phyloP scores from a whole-genome alignment of 2,329 filamentous ascomycete species.

The Akanthomyces lecanii region DNA sequence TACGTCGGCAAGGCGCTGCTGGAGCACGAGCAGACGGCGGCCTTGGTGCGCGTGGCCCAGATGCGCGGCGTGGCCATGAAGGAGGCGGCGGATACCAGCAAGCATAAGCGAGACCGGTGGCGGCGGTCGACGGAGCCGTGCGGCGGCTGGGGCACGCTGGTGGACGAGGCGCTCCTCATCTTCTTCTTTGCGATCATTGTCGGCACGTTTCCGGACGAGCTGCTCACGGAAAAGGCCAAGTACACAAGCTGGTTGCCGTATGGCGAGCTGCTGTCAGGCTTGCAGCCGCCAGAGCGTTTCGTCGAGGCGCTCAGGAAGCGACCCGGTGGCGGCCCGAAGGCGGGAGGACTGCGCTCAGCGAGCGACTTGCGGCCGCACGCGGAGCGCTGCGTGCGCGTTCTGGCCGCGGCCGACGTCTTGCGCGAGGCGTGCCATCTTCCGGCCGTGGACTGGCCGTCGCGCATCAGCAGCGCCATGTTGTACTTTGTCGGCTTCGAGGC shows the following conservation, averaged over 20 bases:
- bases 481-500: slow-evolving; percentile 18
- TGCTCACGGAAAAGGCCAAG: neutral
- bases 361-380: neutral
- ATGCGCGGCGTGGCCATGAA: neutral
- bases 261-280: neutral
- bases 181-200: slow-evolving; percentile 1
- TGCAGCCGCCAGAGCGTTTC: neutral
- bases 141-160: neutral
- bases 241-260: slow-evolving; percentile 6
- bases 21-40: slow-evolving; percentile 4
- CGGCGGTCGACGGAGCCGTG: too few relatives aligned
- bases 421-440: neutral
- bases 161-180: slow-evolving; percentile 4
- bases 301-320: neutral
- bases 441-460: slow-evolving; percentile 4
- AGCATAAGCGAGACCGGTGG: neutral
- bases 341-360: neutral
- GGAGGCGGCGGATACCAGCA: neutral
- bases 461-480: neutral
- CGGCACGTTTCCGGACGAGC: neutral
- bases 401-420: neutral
- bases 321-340: neutral
- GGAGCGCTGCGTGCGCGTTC: neutral
- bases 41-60: neutral
- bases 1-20: neutral